A percentile compares a stretch with the other conserved stretches of the same genome.
Evolutionary conservation across 2,329 filamentous ascomycete species (phyloP).

Genomic region (Aureobasidium vineae): DNA sequence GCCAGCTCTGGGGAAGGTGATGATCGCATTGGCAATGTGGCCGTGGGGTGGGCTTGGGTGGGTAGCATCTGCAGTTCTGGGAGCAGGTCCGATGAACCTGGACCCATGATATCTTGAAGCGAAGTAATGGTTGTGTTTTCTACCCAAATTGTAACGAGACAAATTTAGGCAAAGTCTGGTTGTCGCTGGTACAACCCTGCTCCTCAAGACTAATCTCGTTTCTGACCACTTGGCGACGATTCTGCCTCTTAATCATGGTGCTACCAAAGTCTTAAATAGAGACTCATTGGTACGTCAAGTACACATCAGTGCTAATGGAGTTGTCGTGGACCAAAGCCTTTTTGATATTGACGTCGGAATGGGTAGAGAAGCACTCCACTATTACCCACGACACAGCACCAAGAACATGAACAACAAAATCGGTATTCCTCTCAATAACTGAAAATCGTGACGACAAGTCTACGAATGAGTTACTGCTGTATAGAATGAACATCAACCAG

Average conservation of each 20-base stretch:
- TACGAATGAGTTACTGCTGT: neutral
- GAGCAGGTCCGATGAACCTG: neutral
- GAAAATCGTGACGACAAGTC: neutral
- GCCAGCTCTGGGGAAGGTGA: neutral
- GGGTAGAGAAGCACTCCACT: too few relatives aligned
- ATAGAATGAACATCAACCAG: too few relatives aligned
- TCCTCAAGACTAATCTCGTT: neutral
- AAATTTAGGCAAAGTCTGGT: neutral
- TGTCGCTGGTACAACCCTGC: neutral
- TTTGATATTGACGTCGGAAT: too few relatives aligned
- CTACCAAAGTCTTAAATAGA: neutral
- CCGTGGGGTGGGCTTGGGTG: slow-evolving; percentile 24
- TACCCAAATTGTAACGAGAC: neutral
- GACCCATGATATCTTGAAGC: neutral
- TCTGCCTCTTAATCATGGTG: too few relatives aligned
- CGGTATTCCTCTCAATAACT: too few relatives aligned
- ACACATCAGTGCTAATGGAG: accelerated
- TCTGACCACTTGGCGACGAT: neutral
- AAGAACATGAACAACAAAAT: too few relatives aligned
- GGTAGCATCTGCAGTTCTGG: slow-evolving; percentile 9
- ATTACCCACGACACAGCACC: too few relatives aligned
- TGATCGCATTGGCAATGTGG: neutral
- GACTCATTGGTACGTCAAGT: neutral
- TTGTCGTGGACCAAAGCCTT: neutral
- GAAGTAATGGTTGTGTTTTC: neutral